Conservation (phyloP, 2,329 filamentous ascomycete species). For the Verticillium nubilum region DNA sequence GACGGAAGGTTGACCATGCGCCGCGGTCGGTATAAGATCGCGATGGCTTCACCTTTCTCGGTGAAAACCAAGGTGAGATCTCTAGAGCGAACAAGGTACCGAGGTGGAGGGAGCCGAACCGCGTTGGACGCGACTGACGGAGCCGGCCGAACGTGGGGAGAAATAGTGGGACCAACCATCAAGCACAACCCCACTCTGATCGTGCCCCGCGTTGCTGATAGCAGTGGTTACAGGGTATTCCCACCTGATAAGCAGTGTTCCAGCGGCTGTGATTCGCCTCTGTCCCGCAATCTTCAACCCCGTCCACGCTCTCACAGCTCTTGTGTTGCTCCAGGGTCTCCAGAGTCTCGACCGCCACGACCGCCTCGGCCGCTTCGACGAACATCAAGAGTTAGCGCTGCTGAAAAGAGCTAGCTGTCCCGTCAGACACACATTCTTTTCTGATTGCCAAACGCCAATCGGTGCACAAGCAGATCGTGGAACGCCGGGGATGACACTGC, state of each 20-base stretch:
- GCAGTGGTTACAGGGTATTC: background rate
- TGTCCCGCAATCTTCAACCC: background rate
- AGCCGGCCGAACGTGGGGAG: background rate
- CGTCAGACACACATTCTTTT: background rate
- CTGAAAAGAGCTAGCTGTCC: background rate
- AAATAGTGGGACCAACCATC: background rate
- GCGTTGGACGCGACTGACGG: background rate
- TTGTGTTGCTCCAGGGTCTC: background rate
- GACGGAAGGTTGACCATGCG: too few relatives aligned
- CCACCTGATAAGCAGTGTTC: background rate
- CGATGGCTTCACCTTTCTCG: background rate
- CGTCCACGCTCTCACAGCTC: background rate
- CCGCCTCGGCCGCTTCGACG: background rate
- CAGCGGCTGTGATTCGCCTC: background rate
- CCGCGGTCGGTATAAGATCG: background rate
- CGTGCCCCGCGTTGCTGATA: background rate
- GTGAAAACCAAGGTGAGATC: background rate
- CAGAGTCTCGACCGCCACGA: background rate
- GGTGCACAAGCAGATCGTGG: background rate
- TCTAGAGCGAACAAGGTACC: background rate
- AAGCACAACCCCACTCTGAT: background rate
- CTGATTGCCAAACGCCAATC: background rate
- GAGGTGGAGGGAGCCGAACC: background rate
- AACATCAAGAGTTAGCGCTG: background rate
- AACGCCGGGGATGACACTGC: background rate